Percentiles rank a stretch among this genome's conserved stretches.
Evolutionary conservation across 768 basidiomycete genomes (phyloP).

Genomic region (Panaeolus cyanescens): DNA sequence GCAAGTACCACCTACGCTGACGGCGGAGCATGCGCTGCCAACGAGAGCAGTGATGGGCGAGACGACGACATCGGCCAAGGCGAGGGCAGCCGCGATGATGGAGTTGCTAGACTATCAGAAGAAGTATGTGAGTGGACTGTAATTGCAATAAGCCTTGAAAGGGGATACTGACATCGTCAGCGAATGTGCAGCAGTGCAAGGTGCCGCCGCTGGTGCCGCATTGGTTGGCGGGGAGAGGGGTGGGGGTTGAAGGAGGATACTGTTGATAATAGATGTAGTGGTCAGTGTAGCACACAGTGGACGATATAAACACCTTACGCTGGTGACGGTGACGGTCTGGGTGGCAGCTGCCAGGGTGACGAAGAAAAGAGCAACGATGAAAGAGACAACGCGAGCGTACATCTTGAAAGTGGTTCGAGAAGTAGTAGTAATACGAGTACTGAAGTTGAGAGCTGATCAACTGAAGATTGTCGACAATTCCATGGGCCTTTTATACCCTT

Average conservation of each 20-base stretch:
- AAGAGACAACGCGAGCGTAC: slow-evolving; percentile 1
- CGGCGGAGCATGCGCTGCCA: slow-evolving; percentile 13
- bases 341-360: slow-evolving; percentile 10
- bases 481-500: background rate
- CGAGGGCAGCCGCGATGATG: background rate
- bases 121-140: background rate
- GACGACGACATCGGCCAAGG: background rate
- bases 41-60: background rate
- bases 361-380: background rate
- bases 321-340: slow-evolving; percentile 14
- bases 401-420: background rate
- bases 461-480: background rate
- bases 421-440: background rate
- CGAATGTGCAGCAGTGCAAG: slow-evolving; percentile 14
- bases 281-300: background rate
- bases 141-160: background rate
- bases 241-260: background rate
- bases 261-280: background rate
- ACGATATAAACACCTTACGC: slow-evolving; percentile 1
- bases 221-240: slow-evolving; percentile 12
- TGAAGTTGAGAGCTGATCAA: background rate
- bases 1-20: slow-evolving; percentile 14
- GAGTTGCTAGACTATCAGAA: background rate
- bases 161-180: background rate
- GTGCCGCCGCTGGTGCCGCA: slow-evolving; percentile 14